These are phyloP conservation scores for Xanthoparmelia taractica DNA, from an alignment of 495 filamentous ascomycete genomes.

Conservation along the genomic window DNA sequence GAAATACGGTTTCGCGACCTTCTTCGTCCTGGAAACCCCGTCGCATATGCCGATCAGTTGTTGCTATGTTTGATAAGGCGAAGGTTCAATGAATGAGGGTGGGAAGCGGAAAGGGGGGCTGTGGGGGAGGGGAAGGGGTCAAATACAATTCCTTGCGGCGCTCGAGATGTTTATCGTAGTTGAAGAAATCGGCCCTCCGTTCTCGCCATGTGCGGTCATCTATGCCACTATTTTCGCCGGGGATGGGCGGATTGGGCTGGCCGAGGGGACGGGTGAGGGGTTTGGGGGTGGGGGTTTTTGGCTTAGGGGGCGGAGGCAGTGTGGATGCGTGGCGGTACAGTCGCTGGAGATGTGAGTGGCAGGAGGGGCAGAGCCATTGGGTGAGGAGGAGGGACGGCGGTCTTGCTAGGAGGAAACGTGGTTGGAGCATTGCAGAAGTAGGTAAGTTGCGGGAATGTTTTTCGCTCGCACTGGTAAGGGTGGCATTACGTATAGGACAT, in stretches of 20 bases:
- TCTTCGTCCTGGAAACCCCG: conserved; percentile 43
- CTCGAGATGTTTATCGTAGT: conserved; percentile 74
- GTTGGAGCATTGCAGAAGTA: conserved; percentile 9
- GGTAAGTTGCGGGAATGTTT: not conserved
- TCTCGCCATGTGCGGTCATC: conserved; percentile 59
- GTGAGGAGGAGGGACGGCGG: not conserved
- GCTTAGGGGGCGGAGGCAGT: not conserved
- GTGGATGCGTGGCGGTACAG: conserved; percentile 8
- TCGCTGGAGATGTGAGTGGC: conserved; percentile 10
- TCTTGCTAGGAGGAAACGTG: not conserved
- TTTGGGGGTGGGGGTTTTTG: conserved; percentile 54
- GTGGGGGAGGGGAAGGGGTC: conserved; percentile 1
- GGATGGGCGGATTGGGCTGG: conserved; percentile 56
- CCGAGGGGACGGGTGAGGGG: conserved; percentile 75
- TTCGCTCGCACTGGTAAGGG: not conserved
- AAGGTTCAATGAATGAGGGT: too few relatives aligned
- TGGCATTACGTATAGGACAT: conserved; percentile 5
- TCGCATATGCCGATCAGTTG: too few relatives aligned
- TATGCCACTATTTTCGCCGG: conserved; percentile 73
- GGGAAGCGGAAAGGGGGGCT: too few relatives aligned
- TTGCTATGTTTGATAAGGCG: too few relatives aligned
- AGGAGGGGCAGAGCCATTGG: conserved; percentile 19
- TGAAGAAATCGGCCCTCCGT: conserved; percentile 69
- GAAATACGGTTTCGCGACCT: conserved; percentile 78
- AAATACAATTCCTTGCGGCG: conserved; percentile 64